Evolutionary conservation across 768 basidiomycete genomes (phyloP).

Genomic region (Boletus coccyginus): DNA sequence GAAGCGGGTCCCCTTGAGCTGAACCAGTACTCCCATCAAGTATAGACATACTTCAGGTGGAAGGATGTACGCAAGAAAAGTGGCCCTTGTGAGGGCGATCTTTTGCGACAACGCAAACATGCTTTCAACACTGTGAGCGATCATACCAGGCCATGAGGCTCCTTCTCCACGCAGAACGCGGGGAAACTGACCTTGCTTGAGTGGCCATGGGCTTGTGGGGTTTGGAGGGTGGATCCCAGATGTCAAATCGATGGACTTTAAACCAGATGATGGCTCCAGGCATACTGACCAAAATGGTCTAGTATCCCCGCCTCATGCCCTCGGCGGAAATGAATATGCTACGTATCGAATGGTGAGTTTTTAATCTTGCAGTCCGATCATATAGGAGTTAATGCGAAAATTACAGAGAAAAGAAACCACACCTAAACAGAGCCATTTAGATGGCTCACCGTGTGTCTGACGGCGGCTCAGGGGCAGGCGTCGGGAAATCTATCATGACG

Average conservation of each 20-base stretch:
- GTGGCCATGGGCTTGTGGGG: background rate
- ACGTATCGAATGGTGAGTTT: no score
- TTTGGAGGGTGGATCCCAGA: no score
- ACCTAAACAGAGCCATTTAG: no score
- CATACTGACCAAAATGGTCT: background rate
- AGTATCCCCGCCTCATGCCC: background rate
- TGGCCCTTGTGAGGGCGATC: conserved; percentile 7
- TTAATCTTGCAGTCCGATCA: no score
- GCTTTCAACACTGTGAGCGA: background rate
- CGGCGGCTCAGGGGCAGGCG: no score
- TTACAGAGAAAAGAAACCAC: no score
- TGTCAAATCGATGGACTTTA: background rate
- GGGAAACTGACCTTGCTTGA: conserved; percentile 2
- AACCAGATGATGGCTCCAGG: background rate
- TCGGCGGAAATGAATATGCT: no score
- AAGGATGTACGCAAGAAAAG: conserved; percentile 36
- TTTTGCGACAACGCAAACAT: conserved; percentile 8
- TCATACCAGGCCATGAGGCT: background rate
- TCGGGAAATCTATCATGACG: no score
- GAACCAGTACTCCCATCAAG: conserved; percentile 49
- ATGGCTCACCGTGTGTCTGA: no score
- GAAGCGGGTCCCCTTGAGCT: conserved; percentile 38
- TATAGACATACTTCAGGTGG: conserved; percentile 46
- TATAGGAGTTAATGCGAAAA: no score
- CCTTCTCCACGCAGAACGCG: background rate